phyloP scores from a whole-genome alignment of 2,329 filamentous ascomycete species.

The Cordyceps cateniannulata region DNA sequence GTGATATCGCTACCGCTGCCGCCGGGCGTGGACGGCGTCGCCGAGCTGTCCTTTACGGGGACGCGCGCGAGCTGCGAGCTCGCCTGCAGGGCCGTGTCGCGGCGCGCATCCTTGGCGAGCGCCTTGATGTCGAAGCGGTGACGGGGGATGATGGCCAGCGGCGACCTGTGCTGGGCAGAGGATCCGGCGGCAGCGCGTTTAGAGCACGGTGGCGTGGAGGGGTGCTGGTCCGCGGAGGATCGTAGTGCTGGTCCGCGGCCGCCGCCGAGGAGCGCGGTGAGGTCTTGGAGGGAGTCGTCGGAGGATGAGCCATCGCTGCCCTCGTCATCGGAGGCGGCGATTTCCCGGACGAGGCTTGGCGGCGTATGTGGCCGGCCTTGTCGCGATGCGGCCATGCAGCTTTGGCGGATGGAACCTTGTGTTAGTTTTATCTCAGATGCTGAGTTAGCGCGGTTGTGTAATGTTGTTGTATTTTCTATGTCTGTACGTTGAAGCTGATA shows the following conservation, averaged over 20 bases:
- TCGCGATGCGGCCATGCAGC: constrained; percentile 11
- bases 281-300: constrained; percentile 51
- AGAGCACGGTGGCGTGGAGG: constrained; percentile 5
- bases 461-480: neutral
- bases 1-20: constrained; percentile 18
- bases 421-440: neutral
- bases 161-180: constrained; percentile 41
- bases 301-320: constrained; percentile 47
- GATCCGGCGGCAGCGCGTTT: constrained; percentile 37
- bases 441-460: neutral
- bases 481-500: neutral
- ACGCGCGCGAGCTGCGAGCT: constrained; percentile 41
- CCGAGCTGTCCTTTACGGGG: constrained; percentile 19
- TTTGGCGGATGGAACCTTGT: neutral
- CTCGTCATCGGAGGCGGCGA: constrained; percentile 69
- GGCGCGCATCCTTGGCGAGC: constrained; percentile 51
- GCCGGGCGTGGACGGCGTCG: neutral
- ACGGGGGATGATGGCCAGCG: constrained; percentile 43
- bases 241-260: constrained; percentile 12
- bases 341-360: constrained; percentile 31
- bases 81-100: constrained; percentile 53
- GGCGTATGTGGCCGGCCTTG: constrained; percentile 39
- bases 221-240: constrained; percentile 2
- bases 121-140: constrained; percentile 60
- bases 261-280: constrained; percentile 29